Conservation (phyloP, 257 asterid species). For the Solanum pimpinellifolium region DNA sequence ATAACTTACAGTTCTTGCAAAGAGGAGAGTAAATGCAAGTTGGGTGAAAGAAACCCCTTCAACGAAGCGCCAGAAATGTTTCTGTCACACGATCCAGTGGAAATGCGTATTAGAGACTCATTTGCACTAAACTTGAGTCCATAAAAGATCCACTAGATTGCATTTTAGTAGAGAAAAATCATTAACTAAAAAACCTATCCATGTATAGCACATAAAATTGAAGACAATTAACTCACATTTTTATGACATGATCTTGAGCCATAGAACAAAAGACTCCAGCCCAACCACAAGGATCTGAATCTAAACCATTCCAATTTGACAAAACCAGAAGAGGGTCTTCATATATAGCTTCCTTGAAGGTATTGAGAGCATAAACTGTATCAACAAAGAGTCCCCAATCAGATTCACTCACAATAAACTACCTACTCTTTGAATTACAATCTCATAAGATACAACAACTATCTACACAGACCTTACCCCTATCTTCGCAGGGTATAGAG, state of each 20-base stretch:
- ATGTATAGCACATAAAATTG: not conserved
- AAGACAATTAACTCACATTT: slow-evolving; percentile 51
- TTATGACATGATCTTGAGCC: slow-evolving; percentile 60
- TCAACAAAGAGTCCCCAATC: not conserved
- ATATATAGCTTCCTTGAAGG: slow-evolving; percentile 76
- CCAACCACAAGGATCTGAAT: slow-evolving; percentile 84
- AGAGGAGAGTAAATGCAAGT: slow-evolving; percentile 39
- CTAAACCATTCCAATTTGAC: slow-evolving; percentile 76
- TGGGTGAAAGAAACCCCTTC: slow-evolving; percentile 78
- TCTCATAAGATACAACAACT: not conserved
- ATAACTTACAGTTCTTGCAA: slow-evolving; percentile 75
- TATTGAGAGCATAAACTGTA: slow-evolving; percentile 64
- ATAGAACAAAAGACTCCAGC: slow-evolving; percentile 59
- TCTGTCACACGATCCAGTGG: slow-evolving; percentile 32
- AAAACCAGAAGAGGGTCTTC: slow-evolving; percentile 76
- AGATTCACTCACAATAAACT: not conserved
- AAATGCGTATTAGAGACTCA: not conserved
- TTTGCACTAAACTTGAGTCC: not conserved
- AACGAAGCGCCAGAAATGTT: slow-evolving; percentile 73
- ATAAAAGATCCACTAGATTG: not conserved
- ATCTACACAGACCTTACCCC: not conserved
- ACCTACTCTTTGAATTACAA: not conserved
- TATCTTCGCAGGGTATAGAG: not conserved
- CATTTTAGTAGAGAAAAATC: not conserved
- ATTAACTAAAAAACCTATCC: not conserved